A percentile compares a stretch with the other conserved stretches of the same genome.
Conservation (phyloP, 768 basidiomycete species). For the Calocera cornea region DNA sequence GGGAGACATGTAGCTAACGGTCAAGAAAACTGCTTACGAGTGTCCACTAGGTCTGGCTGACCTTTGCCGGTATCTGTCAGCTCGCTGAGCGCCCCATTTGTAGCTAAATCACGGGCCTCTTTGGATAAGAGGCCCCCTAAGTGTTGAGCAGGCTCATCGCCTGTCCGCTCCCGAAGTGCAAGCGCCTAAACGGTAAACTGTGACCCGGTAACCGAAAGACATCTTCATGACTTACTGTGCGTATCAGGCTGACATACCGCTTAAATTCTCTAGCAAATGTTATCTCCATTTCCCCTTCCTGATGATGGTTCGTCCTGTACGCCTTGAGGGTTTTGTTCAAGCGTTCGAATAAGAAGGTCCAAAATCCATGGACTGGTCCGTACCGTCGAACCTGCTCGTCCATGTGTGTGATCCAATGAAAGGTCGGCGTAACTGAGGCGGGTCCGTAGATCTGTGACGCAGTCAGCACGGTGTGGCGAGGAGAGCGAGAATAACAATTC, state of each 20-base stretch:
- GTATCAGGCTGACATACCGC: not conserved
- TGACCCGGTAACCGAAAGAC: not conserved
- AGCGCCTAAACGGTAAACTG: not conserved
- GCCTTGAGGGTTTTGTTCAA: constrained; percentile 28
- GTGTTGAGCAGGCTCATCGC: not conserved
- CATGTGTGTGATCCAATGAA: constrained; percentile 28
- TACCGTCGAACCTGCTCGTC: constrained; percentile 20
- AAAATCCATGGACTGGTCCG: constrained; percentile 29
- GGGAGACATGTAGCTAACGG: too few species aligned
- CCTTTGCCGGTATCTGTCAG: too few species aligned
- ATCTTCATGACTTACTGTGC: not conserved
- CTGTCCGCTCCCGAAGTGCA: not conserved
- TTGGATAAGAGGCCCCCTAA: not conserved
- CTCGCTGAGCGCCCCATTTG: not conserved
- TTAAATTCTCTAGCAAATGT: constrained; percentile 23
- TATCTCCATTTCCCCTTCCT: constrained; percentile 23
- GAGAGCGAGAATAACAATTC: not conserved
- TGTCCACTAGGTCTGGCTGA: too few species aligned
- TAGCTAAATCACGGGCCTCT: not conserved
- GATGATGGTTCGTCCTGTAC: constrained; percentile 25
- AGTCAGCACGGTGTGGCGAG: not conserved
- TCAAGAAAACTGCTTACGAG: too few species aligned
- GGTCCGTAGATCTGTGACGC: constrained; percentile 23
- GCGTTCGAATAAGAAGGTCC: constrained; percentile 28
- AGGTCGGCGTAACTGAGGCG: constrained; percentile 25